These are phyloP conservation scores for Kalmusia sp. DNA, from an alignment of 2,329 filamentous ascomycete genomes.

Conservation along the genomic window DNA sequence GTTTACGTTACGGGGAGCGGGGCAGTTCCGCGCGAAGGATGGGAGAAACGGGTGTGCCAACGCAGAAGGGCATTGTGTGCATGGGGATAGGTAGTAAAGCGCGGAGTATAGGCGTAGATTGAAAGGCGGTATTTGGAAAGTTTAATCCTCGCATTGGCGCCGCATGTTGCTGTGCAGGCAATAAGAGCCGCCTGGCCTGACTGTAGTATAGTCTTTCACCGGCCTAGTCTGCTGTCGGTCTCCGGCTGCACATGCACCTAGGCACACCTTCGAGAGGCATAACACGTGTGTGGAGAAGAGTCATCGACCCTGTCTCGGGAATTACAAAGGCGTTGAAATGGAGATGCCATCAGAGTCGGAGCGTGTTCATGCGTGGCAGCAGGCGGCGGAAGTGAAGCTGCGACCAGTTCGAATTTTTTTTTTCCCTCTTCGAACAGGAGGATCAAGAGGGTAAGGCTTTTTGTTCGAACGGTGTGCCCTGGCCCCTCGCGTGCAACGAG, in stretches of 20 bases:
- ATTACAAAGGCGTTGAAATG: background rate
- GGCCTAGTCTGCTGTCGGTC: background rate
- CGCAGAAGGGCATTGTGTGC: background rate
- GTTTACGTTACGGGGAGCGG: no score
- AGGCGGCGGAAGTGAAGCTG: background rate
- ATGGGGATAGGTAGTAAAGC: background rate
- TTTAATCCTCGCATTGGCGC: background rate
- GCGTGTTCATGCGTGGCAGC: background rate
- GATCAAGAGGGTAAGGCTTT: background rate
- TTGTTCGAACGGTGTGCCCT: background rate
- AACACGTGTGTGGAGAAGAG: no score
- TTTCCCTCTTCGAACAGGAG: no score
- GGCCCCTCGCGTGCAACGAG: background rate
- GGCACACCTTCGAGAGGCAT: background rate
- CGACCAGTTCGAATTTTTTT: no score
- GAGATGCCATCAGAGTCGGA: background rate
- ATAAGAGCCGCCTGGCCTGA: background rate
- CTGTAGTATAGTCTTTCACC: no score
- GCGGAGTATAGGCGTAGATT: background rate
- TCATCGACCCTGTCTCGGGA: slow-evolving; percentile 1
- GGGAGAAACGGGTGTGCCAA: no score
- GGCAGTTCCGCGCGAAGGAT: no score
- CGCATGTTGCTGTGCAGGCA: background rate
- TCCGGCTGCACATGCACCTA: background rate
- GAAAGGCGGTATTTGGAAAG: background rate